These are phyloP conservation scores for Lentinula lateritia DNA, from an alignment of 768 basidiomycete genomes.

Conservation along the genomic window DNA sequence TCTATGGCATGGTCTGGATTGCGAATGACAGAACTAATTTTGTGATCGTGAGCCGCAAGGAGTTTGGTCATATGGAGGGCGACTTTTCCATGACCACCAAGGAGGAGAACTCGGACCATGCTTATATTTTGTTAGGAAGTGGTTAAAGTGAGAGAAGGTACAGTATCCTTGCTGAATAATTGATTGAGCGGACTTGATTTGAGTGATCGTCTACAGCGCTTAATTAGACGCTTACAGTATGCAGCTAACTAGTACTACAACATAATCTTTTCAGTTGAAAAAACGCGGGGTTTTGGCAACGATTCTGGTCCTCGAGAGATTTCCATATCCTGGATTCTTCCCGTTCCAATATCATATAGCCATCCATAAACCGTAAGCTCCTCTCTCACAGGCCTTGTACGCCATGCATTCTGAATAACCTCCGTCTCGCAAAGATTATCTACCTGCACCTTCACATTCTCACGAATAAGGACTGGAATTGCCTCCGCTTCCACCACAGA, in stretches of 20 bases:
- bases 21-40: slow-evolving; percentile 4
- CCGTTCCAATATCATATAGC: slow-evolving; percentile 64
- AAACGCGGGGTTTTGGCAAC: too few species aligned
- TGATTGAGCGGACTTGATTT: too few species aligned
- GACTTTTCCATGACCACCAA: slow-evolving; percentile 7
- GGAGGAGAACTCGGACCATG: slow-evolving; percentile 1
- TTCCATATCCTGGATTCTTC: slow-evolving; percentile 39
- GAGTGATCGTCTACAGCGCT: too few species aligned
- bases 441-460: slow-evolving; percentile 55
- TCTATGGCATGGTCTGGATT: slow-evolving; percentile 4
- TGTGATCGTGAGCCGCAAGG: slow-evolving; percentile 2
- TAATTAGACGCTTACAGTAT: too few species aligned
- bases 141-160: background rate
- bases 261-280: too few species aligned
- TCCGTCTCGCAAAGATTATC: slow-evolving; percentile 43
- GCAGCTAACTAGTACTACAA: too few species aligned
- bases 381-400: slow-evolving; percentile 29
- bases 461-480: slow-evolving; percentile 45
- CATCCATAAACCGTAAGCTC: slow-evolving; percentile 62
- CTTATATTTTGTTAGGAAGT: background rate
- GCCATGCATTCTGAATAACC: slow-evolving; percentile 44
- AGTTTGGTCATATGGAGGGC: slow-evolving; percentile 3
- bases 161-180: too few species aligned
- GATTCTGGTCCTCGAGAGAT: slow-evolving; percentile 33
- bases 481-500: slow-evolving; percentile 28